These are phyloP conservation scores for Acanthamoeba polyphaga DNA, from an alignment of 208 protist genomes.

Conservation along the genomic window DNA sequence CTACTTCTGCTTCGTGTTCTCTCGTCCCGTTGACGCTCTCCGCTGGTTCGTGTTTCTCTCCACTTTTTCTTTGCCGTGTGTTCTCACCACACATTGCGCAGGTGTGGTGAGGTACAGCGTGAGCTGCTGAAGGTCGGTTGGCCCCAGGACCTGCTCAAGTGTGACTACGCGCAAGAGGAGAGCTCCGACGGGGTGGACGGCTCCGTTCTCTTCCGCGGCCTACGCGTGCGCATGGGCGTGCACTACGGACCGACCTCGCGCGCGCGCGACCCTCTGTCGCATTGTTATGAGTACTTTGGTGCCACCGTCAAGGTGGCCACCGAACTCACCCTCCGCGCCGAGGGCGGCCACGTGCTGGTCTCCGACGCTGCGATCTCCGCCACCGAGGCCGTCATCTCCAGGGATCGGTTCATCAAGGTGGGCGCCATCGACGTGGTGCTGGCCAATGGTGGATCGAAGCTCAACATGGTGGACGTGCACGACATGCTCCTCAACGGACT, in stretches of 20 bases:
- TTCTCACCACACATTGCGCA: too few relatives aligned
- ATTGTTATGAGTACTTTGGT: conserved; percentile 56
- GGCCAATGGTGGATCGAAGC: too few relatives aligned
- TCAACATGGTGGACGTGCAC: too few relatives aligned
- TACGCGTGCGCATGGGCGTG: conserved; percentile 88
- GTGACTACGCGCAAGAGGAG: not conserved
- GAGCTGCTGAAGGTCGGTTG: conserved; percentile 21
- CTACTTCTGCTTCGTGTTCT: conserved; percentile 74
- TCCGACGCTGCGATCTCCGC: not conserved
- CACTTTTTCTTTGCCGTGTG: too few relatives aligned
- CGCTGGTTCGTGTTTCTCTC: not conserved
- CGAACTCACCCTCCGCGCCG: not conserved
- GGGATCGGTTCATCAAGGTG: too few relatives aligned
- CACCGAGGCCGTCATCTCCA: not conserved
- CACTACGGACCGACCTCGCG: conserved; percentile 72
- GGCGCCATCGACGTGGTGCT: too few relatives aligned
- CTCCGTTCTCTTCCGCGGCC: too few relatives aligned
- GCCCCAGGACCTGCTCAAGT: not conserved
- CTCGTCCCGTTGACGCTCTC: not conserved
- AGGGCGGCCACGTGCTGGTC: conserved; percentile 67
- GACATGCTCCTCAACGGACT: too few relatives aligned
- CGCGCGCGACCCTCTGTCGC: not conserved
- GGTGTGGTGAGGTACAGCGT: conserved; percentile 33
- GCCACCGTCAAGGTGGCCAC: not conserved
- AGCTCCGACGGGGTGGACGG: too few relatives aligned